Evolutionary conservation across 2,329 filamentous ascomycete species (phyloP).

Genomic region (Xylaria hypoxylon): DNA sequence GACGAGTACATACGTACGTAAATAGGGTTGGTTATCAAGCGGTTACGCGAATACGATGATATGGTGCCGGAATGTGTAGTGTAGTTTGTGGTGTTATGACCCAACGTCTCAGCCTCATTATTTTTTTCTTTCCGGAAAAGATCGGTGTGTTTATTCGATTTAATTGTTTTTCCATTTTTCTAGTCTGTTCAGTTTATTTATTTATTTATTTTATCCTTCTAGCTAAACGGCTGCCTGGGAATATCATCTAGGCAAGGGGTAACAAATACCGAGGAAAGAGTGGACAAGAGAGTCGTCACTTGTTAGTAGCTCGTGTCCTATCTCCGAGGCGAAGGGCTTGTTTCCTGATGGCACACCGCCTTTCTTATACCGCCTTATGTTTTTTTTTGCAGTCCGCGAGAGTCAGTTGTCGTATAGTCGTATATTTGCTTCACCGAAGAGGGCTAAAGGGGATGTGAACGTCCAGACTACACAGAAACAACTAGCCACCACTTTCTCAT

Average conservation of each 20-base stretch:
- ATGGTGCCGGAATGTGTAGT: background rate
- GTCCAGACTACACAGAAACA: background rate
- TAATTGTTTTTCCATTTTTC: background rate
- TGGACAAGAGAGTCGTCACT: background rate
- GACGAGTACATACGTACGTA: background rate
- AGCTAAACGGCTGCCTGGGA: background rate
- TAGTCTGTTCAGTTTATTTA: too few relatives aligned
- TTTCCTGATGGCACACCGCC: background rate
- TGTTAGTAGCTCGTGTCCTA: background rate
- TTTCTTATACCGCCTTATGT: background rate
- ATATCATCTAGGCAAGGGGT: background rate
- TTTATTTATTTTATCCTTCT: too few relatives aligned
- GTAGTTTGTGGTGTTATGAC: background rate
- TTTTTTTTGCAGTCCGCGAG: background rate
- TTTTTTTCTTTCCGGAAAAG: background rate
- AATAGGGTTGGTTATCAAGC: background rate
- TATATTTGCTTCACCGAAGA: background rate
- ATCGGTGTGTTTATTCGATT: too few relatives aligned
- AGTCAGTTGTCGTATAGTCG: background rate
- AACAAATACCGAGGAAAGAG: background rate
- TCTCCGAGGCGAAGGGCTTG: background rate
- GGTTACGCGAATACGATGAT: conserved; percentile 10
- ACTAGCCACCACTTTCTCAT: background rate
- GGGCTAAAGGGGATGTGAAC: background rate
- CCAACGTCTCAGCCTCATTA: conserved; percentile 11